These are phyloP conservation scores for Lepidium campestre DNA, from an alignment of 441 rosid genomes.

Conservation along the genomic window DNA sequence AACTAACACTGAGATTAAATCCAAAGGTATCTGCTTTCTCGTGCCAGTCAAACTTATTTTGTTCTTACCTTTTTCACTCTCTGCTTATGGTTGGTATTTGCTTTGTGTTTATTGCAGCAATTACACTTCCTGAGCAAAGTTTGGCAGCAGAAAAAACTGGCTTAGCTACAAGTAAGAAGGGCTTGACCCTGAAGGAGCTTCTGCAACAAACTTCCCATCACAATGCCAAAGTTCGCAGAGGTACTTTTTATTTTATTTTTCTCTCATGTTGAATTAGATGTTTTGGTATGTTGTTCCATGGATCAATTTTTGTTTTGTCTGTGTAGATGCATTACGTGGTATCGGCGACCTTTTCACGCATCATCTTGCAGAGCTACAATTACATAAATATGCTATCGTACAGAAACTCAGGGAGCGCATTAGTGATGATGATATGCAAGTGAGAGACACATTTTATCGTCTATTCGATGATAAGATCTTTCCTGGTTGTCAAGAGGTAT, in stretches of 20 bases:
- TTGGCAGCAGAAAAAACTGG: constrained; percentile 70
- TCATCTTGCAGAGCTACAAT: constrained; percentile 62
- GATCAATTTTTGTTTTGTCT: not conserved
- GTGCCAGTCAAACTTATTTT: not conserved
- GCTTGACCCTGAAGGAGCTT: constrained; percentile 84
- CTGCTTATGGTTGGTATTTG: not conserved
- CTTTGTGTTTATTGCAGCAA: constrained; percentile 37
- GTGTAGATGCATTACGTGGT: constrained; percentile 73
- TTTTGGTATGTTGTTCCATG: not conserved
- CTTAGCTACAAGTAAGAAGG: constrained; percentile 84
- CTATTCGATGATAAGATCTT: constrained; percentile 60
- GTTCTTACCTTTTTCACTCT: not conserved
- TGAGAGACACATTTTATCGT: constrained; percentile 54
- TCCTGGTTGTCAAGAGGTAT: constrained; percentile 77
- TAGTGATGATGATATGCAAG: constrained; percentile 58
- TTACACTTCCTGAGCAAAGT: constrained; percentile 86
- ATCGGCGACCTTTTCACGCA: constrained; percentile 56
- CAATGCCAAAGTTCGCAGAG: constrained; percentile 75
- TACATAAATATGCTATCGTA: constrained; percentile 48
- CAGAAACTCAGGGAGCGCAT: constrained; percentile 67
- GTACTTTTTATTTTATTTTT: constrained; percentile 25
- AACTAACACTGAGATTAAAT: constrained; percentile 81
- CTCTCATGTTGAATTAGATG: not conserved
- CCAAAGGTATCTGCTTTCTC: constrained; percentile 52
- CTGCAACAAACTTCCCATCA: constrained; percentile 76